Base-by-base conservation (phyloP, 495 filamentous ascomycete species). In the Daldinia concentrica region DNA sequence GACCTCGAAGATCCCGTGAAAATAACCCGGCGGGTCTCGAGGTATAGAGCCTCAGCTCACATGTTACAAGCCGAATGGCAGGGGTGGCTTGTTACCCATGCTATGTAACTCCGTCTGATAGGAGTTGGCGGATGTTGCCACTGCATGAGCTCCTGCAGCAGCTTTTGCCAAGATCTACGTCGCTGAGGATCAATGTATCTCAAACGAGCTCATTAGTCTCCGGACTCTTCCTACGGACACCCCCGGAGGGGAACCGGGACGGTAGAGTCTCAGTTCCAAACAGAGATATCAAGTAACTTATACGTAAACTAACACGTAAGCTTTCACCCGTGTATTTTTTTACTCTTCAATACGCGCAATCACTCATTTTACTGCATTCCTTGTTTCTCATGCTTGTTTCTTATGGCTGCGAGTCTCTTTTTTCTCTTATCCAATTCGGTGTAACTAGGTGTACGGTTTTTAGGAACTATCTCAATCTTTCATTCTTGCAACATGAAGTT, bases 401-500 rank as follows among this genome's bases (percentile, higher is more conserved):
- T 71, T 71, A 66, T 69, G 71, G 66, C 29, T 43, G 52, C 34
- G 37, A 56, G 61, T 67, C 48, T 41, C 77, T 48, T 69, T 69
- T 45, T 45, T 36, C 15, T 69, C 55, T 63, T 27, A 39, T 50
- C 32, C 30, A 64, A 57, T 17, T 60, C 58, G 62, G 64, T 61
- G 65, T 63, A 66, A 68, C 71, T 76, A 71, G 76, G 64, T 67
- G 66, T 39, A 24, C 55, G 56, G 58, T 27, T 54, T 48, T 34
- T 34, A 63, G 54, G 68, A 45, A 55, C 66, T 6, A 65, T 36
- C 43, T 50, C 62, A 50, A 64, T 50, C 43, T 26, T 52, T 50
- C 62, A 50, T 62, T 50, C 43, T 26, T 52, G 27, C 73, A 79
- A 59, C 32, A 81, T 84, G 79, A 79, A 73, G 65, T 82, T 84